Evolutionary conservation across 352 stramenopile species (phyloP), one percentile per base, ranked within the genome.

Genomic region (Globisporangium lucens): DNA sequence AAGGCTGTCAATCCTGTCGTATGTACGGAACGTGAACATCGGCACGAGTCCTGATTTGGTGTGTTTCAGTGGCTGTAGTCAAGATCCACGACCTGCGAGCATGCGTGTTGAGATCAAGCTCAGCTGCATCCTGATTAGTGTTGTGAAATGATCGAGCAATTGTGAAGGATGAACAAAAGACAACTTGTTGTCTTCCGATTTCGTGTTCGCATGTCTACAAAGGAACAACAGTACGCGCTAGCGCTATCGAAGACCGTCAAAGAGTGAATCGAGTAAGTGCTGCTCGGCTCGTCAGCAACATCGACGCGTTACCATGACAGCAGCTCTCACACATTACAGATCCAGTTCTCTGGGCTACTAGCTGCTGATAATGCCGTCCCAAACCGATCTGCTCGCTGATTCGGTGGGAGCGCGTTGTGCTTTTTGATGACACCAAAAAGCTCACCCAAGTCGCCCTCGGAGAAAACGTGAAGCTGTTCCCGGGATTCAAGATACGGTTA

Each of bases 381-480:
- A 22, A 46, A 60, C 1, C 55, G 55, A 17, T 60, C 30, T 10
- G 30, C 9, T n/a, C 55, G 30, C 55, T 60, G 55, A 12, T 60
- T 60, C 29, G 46, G 55, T 12, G 55, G 55, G 38, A 60, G 55
- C 20, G 20, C 55, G 8, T 60, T 17, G 53, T 60, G 29, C 15
- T 41, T 15, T 15, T 27, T 30, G 20, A 60, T 60, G 22, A 43
- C 29, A 8, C 53, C 4, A 2, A 60, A 29, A 17, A 60, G 29
- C 53, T 5, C 15, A 1, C 9, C 30, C 55, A 60, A 8, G 55
- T 35, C 20, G 2, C 55, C 30, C 24, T 30, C 29, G 3, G 55
- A 46, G 55, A 46, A 20, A 60, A 6, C 10, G 55, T 60, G 29
- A 60, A 30, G n/a, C 20, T 13, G 55, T 60, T 60, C 7, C 10